Percentiles rank a stretch among this genome's conserved stretches.
These are phyloP conservation scores for Fusarium sp. DNA, from an alignment of 2,329 filamentous ascomycete genomes.

Conservation along the genomic window DNA sequence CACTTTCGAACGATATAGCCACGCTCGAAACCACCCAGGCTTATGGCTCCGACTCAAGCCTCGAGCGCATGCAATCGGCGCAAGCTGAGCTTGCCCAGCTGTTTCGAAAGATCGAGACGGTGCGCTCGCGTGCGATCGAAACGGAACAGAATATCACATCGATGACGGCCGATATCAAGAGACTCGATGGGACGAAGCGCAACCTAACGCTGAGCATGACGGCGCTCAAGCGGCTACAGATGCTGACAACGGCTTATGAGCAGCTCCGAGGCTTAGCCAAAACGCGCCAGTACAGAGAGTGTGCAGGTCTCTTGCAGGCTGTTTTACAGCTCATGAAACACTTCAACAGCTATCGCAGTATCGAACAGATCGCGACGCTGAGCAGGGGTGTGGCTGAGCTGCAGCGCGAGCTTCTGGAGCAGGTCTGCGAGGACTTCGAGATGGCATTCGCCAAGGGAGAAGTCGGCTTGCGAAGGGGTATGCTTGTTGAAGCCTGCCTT, in stretches of 20 bases:
- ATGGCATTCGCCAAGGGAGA: slow-evolving; percentile 92
- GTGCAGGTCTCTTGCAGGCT: slow-evolving; percentile 90
- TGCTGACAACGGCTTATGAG: slow-evolving; percentile 99
- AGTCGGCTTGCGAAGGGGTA: slow-evolving; percentile 73
- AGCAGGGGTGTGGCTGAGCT: slow-evolving; percentile 93
- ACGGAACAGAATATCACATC: slow-evolving; percentile 96
- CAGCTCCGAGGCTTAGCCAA: slow-evolving; percentile 86
- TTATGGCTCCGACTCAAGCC: slow-evolving; percentile 85
- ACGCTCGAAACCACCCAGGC: slow-evolving; percentile 81
- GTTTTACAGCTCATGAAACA: slow-evolving; percentile 98
- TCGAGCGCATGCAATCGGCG: slow-evolving; percentile 90
- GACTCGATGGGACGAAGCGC: slow-evolving; percentile 93
- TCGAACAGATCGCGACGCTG: slow-evolving; percentile 95
- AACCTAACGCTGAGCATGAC: slow-evolving; percentile 99
- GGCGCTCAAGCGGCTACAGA: slow-evolving; percentile 94
- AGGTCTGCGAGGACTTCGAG: slow-evolving; percentile 99
- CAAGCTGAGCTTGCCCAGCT: slow-evolving; percentile 89
- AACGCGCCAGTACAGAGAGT: slow-evolving; percentile 92
- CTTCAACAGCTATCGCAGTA: slow-evolving; percentile 97
- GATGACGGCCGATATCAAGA: slow-evolving; percentile 99
- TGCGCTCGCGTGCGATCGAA: slow-evolving; percentile 87
- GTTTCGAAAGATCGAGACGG: slow-evolving; percentile 94
- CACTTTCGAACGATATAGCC: slow-evolving; percentile 81
- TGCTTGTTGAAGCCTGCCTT: slow-evolving; percentile 86
- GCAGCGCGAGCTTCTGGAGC: slow-evolving; percentile 91